Percentiles rank a stretch among this genome's conserved stretches.
These are phyloP conservation scores for Colletotrichum incanum DNA, from an alignment of 2,329 filamentous ascomycete genomes.

Conservation along the genomic window DNA sequence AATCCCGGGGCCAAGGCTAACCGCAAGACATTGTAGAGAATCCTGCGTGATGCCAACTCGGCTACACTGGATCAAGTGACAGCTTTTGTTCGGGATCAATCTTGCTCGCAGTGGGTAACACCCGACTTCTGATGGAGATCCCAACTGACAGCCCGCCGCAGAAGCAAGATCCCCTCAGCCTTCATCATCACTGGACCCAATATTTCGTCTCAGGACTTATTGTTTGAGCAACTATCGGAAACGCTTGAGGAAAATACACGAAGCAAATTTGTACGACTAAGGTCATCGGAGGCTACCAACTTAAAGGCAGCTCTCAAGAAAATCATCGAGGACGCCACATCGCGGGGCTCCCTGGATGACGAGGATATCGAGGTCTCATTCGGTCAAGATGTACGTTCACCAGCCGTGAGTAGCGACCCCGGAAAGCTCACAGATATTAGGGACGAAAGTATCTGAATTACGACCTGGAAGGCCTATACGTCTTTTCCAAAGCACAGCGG, in stretches of 20 bases:
- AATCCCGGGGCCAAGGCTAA: neutral
- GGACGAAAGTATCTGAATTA: slow-evolving; percentile 81
- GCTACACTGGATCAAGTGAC: slow-evolving; percentile 73
- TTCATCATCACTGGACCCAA: slow-evolving; percentile 86
- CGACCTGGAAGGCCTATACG: slow-evolving; percentile 80
- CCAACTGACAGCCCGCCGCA: slow-evolving; percentile 12
- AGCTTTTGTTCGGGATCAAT: slow-evolving; percentile 65
- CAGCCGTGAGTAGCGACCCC: neutral
- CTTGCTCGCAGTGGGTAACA: slow-evolving; percentile 46
- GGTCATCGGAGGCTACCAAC: slow-evolving; percentile 80
- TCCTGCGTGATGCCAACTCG: slow-evolving; percentile 73
- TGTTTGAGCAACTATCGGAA: slow-evolving; percentile 80
- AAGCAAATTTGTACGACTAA: slow-evolving; percentile 76
- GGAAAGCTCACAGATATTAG: slow-evolving; percentile 53
- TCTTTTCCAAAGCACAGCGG: slow-evolving; percentile 68
- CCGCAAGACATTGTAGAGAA: slow-evolving; percentile 56
- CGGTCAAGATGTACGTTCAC: slow-evolving; percentile 62
- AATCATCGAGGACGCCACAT: slow-evolving; percentile 77
- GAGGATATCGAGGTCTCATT: slow-evolving; percentile 66
- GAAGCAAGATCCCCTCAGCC: slow-evolving; percentile 74
- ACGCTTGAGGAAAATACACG: slow-evolving; percentile 62
- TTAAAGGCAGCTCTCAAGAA: slow-evolving; percentile 81
- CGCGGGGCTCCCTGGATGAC: slow-evolving; percentile 61
- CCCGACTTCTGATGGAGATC: neutral
- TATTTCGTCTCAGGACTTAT: slow-evolving; percentile 80